Base-by-base conservation (phyloP, 305 asterid genomes). In the Fraxinus paxiana region DNA sequence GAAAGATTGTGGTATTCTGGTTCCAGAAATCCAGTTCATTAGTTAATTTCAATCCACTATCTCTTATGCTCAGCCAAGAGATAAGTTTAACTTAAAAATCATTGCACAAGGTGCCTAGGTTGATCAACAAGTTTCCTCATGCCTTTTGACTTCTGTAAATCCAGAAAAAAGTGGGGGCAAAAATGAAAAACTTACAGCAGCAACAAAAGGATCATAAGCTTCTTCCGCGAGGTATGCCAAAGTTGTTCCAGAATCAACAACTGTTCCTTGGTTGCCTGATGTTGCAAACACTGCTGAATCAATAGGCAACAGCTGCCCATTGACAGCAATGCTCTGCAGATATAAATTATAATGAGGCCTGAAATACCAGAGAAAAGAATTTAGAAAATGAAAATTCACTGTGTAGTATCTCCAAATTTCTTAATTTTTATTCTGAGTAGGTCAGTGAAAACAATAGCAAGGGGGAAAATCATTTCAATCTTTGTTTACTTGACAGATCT, bases 181-280 rank as follows among this genome's bases (percentile, higher is more conserved):
- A 51, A 80, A 46, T 78, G 79, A 67, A 20, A 87, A 80, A 86
- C 96, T 89, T 92, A 96, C 98, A 84, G 97, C 92, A 81, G 87
- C 84, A 87, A 96, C 91, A 79, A 96, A 86, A 79, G 97, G 97
- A 83, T 94, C 97, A 85, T 88, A 94, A 80, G 98, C 99, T 85
- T 91, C 97, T 85, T 88, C 90, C n/a, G 89, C 95, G 74, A 96
- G 97, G 87, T 94, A 96, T 13, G 97, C 92, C 87, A 96, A 87
- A 70, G 99, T 96, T 75, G 99, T 96, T 80, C 98, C 99, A 77
- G 98, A 94, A 91, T 94, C 98, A 79, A 96, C 85, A 78, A 96
- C 92, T 54, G 98, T 94, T 82, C 98, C 98, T 83, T 87, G 88
- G 84, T 79, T 87, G 84, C 87, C 89, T 15, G 97, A 89, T 82